phyloP scores from a whole-genome alignment of 331 rosid species.

The Prunus yedoensis region DNA sequence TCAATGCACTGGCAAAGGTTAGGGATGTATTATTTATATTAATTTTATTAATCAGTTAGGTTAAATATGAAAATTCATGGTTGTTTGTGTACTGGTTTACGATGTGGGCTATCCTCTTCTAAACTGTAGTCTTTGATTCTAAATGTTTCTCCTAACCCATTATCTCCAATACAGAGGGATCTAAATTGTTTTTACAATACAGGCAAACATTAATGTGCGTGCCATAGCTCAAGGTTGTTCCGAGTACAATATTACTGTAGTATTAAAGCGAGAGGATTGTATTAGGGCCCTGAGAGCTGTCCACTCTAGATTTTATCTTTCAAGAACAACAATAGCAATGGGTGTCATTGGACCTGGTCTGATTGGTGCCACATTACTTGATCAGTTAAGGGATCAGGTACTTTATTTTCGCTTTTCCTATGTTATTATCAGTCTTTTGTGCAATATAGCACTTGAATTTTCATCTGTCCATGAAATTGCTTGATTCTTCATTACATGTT shows the following conservation, averaged over 20 bases:
- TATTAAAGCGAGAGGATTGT: slow-evolving; percentile 88
- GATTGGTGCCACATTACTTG: slow-evolving; percentile 90
- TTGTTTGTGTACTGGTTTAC: background rate
- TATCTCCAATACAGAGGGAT: background rate
- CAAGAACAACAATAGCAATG: slow-evolving; percentile 94
- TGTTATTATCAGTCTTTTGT: background rate
- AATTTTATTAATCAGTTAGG: background rate
- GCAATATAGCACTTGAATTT: background rate
- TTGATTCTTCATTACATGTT: background rate
- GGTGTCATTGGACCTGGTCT: slow-evolving; percentile 97
- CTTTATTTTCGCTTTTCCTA: slow-evolving; percentile 13
- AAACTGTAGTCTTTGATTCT: background rate
- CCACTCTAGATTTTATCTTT: slow-evolving; percentile 92
- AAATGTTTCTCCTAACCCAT: background rate
- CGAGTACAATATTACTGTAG: slow-evolving; percentile 93
- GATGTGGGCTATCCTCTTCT: background rate
- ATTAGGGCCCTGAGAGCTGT: slow-evolving; percentile 93
- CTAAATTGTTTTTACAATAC: slow-evolving; percentile 27
- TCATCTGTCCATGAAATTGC: background rate
- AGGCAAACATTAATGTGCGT: slow-evolving; percentile 95
- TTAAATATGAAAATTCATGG: background rate
- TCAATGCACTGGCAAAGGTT: slow-evolving; percentile 98
- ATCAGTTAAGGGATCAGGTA: slow-evolving; percentile 97
- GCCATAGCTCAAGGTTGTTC: slow-evolving; percentile 99
- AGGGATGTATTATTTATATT: slow-evolving; percentile 11